phyloP scores from a whole-genome alignment of 2,329 filamentous ascomycete species.

The Colletotrichum musae region DNA sequence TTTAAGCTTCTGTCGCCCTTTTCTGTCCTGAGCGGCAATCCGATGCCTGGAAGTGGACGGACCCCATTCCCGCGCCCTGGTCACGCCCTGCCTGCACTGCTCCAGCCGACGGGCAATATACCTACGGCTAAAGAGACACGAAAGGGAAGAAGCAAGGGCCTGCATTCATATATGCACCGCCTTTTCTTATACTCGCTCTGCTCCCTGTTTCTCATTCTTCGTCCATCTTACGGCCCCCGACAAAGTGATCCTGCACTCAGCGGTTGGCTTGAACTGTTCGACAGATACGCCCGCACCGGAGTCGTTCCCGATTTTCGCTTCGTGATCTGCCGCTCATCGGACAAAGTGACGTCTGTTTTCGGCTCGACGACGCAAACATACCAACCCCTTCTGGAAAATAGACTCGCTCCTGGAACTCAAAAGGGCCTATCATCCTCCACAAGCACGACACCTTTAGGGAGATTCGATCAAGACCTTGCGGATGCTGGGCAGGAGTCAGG shows the following conservation, averaged over 20 bases:
- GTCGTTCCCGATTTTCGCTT: neutral
- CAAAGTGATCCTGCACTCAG: neutral
- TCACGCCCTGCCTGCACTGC: neutral
- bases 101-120: constrained; percentile 13
- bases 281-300: neutral
- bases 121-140: constrained; percentile 22
- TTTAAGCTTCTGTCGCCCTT: constrained; percentile 42
- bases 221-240: neutral
- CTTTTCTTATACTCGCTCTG: constrained; percentile 19
- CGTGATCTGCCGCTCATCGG: constrained; percentile 6
- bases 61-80: constrained; percentile 29
- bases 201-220: constrained; percentile 4
- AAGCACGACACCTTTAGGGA: neutral
- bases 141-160: neutral
- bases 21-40: constrained; percentile 35
- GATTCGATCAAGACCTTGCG: neutral
- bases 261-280: neutral
- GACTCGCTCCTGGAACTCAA: neutral
- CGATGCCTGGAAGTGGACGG: constrained; percentile 30
- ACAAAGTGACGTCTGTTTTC: constrained; percentile 20
- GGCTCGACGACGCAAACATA: constrained; percentile 12
- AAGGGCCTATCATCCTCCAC: neutral
- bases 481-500: neutral
- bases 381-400: neutral
- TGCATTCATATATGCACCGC: constrained; percentile 12